A percentile compares a stretch with the other conserved stretches of the same genome.
Conservation (phyloP, 768 basidiomycete species). For the Leccinum rimulosum region DNA sequence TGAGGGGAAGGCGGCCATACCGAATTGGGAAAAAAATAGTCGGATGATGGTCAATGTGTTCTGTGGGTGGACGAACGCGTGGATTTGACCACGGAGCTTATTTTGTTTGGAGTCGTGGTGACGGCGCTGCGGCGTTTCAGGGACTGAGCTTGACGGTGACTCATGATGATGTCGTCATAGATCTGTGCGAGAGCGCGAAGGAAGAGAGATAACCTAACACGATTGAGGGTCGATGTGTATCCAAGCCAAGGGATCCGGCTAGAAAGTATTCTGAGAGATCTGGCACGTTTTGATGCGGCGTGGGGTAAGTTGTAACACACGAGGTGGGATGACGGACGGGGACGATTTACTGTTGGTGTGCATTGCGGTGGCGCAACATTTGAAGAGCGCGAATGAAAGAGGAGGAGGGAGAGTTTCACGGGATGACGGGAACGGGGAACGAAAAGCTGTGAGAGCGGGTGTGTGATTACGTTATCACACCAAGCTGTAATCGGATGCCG, state of each 20-base stretch:
- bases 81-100: conserved; percentile 10
- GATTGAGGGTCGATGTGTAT: background rate
- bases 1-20: background rate
- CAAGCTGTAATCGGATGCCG: conserved; percentile 21
- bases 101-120: conserved; percentile 16
- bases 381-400: background rate
- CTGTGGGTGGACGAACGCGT: conserved; percentile 16
- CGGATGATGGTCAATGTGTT: conserved; percentile 16
- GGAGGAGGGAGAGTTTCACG: background rate
- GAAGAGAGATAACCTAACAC: background rate
- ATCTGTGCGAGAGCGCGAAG: background rate
- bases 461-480: conserved; percentile 13
- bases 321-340: background rate
- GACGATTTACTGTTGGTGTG: background rate
- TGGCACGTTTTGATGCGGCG: conserved; percentile 24
- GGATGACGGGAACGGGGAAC: conserved; percentile 4
- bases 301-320: conserved; percentile 15
- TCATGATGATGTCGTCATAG: conserved; percentile 3
- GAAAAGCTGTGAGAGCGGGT: conserved; percentile 3
- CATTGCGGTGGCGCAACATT: conserved; percentile 2
- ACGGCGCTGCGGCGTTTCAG: conserved; percentile 28
- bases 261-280: conserved; percentile 4
- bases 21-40: background rate
- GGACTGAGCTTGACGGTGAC: conserved; percentile 13
- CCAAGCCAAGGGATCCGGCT: background rate